Conservation (phyloP, 768 basidiomycete genomes). For the Rhizopogon vinicolor region DNA sequence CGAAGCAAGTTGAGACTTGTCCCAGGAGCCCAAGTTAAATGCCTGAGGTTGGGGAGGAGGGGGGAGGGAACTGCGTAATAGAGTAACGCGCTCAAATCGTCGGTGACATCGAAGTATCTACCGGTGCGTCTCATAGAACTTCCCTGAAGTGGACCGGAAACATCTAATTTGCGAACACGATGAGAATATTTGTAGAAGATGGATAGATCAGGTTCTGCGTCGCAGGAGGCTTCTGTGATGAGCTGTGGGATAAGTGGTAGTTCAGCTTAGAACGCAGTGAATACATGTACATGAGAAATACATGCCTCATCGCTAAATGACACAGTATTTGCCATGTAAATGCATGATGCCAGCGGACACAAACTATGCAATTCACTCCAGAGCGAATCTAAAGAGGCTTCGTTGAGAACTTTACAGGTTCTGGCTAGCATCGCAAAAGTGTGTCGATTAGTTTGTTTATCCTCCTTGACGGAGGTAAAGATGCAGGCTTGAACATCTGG, state of each 20-base stretch:
- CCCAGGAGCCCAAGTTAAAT: neutral
- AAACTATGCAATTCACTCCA: neutral
- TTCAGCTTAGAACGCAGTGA: neutral
- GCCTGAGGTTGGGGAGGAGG: neutral
- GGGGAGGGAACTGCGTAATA: neutral
- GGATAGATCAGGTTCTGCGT: neutral
- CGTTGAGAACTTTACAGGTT: neutral
- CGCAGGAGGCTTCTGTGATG: neutral
- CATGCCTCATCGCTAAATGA: neutral
- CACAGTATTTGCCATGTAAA: neutral
- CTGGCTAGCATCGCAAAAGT: neutral
- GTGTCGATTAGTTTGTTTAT: neutral
- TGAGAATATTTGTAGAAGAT: neutral
- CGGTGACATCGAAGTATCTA: neutral
- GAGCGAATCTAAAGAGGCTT: neutral
- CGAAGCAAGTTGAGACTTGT: neutral
- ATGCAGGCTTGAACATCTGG: neutral
- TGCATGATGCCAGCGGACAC: neutral
- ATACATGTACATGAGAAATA: neutral
- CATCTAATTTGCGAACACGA: neutral
- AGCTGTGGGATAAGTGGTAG: neutral
- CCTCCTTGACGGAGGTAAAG: neutral
- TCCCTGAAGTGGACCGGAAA: neutral
- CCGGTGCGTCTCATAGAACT: neutral
- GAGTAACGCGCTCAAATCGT: neutral